Evolutionary conservation across 2,329 filamentous ascomycete genomes (phyloP), one percentile per base, ranked within the genome.

Genomic region (Fusarium miscanthi): DNA sequence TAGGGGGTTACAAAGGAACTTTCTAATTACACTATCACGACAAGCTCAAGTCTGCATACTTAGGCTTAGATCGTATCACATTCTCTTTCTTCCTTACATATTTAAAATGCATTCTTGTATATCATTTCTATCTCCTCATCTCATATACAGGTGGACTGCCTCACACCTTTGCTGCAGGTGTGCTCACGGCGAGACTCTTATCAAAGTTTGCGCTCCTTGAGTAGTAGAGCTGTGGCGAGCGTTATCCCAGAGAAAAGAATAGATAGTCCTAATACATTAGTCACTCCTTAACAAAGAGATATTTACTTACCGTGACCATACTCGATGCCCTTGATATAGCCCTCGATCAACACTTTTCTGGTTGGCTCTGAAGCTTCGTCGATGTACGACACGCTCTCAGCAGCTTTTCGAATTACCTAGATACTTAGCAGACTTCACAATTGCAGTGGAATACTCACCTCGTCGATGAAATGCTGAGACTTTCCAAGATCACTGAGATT

Each of bases 241-340:
- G 49, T 53, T 7, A 52, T 27, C 1, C 23, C 27, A 4, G 56
- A 61, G 25, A 62, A 69, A 0, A 63, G 6, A 3, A 67, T 67
- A 0, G 63, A 69, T 3, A 69, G 49, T 0, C 40, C 63, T 69
- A 2, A 2, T 6, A 23, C 8, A 21, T 69, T 61, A 62, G 63
- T 11, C 12, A 17, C 16, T 16, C 35, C 7, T 27, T 11, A 16
- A 4, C 5, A n/a, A n/a, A 4, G 3, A 6, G 2, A 9, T 7
- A 17, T 3, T 1, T 0, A 46, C 71, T 23, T 61, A 69, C 73
- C 70, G 38, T 76, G 74, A 5, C 63, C 70, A 31, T 70, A 73
- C 41, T 74, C 65, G 5, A 76, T 74, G 2, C 74, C 74, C 21
- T 48, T 69, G 21, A 75, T 52, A 25, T 74, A 76, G 8, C 58